Base-by-base conservation (phyloP, 805 yeast genomes). In the Geotrichum ghanense region DNA sequence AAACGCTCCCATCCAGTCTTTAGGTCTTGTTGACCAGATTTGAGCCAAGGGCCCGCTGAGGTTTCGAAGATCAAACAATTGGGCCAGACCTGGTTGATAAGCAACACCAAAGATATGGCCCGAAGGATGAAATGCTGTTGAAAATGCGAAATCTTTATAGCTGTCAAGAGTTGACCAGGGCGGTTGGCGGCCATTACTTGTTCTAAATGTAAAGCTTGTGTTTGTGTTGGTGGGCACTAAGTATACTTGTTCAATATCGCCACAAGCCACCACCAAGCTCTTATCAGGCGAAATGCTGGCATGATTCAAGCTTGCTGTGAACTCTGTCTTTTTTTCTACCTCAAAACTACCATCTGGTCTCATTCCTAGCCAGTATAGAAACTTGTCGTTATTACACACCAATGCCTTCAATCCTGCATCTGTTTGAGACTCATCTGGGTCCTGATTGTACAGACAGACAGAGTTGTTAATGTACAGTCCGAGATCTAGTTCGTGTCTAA, bases 401-500 rank as follows among this genome's bases (percentile, higher is more conserved):
- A 76, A 73, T 1, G 89, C 74, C 58, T 72, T 80, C 22, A 34
- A 35, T 17, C 44, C 37, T 27, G 26, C 27, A 21, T 27, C 41
- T 1, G 50, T 4, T 39, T 70, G 24, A 24, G 27, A 24, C 27
- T 31, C 69, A 9, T 67, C 60, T 21, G 52, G 41, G 3, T 62
- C 49, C 3, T 74, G 58, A 12, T 61, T 50, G 23, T 52, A 62
- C 34, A 64, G 49, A 9, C 55, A 51, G 37, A 87, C 94, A 43
- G 85, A 77, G 62, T 88, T 88, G 62, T 87, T 88, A 55, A 89
- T 87, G 65, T 80, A 77, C 26, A 83, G 83, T 0, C 97, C 96
- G 45, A 87, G 65, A 45, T 75, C 75, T 3, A 71, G 65, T 4
- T 63, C 58, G n/a, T 70, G 69, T 9, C 76, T 70, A 3, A 69